Base-by-base conservation (phyloP, 805 yeast species). In the Torulaspora gathmanii region DNA sequence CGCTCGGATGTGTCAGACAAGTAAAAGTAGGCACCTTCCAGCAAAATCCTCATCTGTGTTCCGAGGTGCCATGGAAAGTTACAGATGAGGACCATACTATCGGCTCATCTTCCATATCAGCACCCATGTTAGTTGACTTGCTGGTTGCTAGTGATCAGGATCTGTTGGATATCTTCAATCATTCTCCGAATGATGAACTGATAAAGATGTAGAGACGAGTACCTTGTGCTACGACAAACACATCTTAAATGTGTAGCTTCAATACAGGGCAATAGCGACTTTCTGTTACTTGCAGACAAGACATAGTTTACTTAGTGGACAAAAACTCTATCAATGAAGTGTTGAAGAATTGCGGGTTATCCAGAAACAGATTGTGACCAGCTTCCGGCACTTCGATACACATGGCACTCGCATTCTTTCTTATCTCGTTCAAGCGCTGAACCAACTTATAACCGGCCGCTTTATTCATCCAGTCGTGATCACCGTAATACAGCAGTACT, bases 361-460 rank as follows among this genome's bases (percentile, higher is more conserved):
- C 95, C 46, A 86, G 66, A 53, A 84, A 85, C 10, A 86, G 57
- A 57, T 86, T 90, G 61, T 86, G 95, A 1, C 95, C 95, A 7
- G 85, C 77, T 45, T 79, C 69, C 8, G 64, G 61, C 2, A 64
- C 55, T 23, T 61, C 62, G 6, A 44, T 37, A 33, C 54, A 63
- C 2, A 43, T 25, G 6, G 57, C 56, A 15, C 49, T 46, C 10
- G 40, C 28, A 15, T 45, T 41, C 11, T 26, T 25, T 19, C 54
- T 42, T 9, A 37, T 11, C 1, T 37, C 26, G 9, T 52, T 50
- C 15, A 56, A 46, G 15, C 44, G 42, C 12, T 55, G 51, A 8
- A 46, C 53, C 50, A 53, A 56, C 38, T 30, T 35, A 31, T 48
- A 55, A 1, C 84, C 84, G 0, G 83, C 83, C 33, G 69, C 71